Percentiles rank a stretch among this genome's conserved stretches.
phyloP scores from a whole-genome alignment of 2,329 filamentous ascomycete genomes.

The Capronia coronata region DNA sequence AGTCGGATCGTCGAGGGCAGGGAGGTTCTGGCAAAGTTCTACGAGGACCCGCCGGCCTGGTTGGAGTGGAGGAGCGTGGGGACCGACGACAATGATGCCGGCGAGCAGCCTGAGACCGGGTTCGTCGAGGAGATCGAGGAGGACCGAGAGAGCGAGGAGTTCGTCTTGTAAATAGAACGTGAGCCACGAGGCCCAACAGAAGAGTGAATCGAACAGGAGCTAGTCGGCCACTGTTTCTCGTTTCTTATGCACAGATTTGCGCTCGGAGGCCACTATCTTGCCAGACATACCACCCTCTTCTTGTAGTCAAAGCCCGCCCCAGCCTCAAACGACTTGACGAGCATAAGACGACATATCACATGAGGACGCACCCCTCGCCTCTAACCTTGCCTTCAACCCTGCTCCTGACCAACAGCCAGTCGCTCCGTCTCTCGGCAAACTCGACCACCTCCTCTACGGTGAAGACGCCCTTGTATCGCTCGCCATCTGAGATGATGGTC shows the following conservation, averaged over 20 bases:
- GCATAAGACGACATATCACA: no score
- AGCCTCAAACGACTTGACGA: no score
- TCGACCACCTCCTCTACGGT: constrained; percentile 95
- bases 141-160: constrained; percentile 1
- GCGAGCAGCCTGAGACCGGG: not conserved
- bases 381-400: constrained; percentile 97
- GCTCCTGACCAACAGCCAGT: constrained; percentile 86
- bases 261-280: no score
- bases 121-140: constrained; percentile 3
- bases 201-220: not conserved
- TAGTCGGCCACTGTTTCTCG: no score
- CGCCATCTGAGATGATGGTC: constrained; percentile 83
- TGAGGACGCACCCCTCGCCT: constrained; percentile 77
- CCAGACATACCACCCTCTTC: no score
- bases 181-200: not conserved
- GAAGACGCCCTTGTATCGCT: constrained; percentile 87
- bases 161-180: constrained; percentile 7
- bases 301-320: no score
- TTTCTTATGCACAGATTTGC: no score
- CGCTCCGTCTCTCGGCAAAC: constrained; percentile 85
- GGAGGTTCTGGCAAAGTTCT: not conserved
- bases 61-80: not conserved
- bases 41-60: not conserved
- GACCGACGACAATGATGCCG: not conserved
- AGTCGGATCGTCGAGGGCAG: not conserved